Percentiles rank a stretch among this genome's conserved stretches.
phyloP scores from a whole-genome alignment of 2,329 filamentous ascomycete species.

The Fusarium decemcellulare region DNA sequence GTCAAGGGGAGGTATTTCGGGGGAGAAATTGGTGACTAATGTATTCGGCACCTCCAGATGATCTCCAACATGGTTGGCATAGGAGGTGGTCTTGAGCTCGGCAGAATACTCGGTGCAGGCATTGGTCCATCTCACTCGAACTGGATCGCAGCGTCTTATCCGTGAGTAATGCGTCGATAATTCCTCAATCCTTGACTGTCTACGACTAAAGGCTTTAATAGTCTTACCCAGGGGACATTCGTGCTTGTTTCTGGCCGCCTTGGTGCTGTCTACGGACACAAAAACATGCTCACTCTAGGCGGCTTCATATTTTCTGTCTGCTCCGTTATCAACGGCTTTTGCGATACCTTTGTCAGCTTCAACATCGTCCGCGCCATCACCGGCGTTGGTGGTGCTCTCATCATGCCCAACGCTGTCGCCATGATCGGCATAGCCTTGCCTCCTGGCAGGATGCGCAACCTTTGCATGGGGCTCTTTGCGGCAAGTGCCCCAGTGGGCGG shows the following conservation, averaged over 20 bases:
- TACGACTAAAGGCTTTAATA: constrained; percentile 16
- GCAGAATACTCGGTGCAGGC: constrained; percentile 15
- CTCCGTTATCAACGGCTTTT: constrained; percentile 61
- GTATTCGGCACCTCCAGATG: no score
- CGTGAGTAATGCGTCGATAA: neutral
- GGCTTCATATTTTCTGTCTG: constrained; percentile 62
- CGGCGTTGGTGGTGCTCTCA: constrained; percentile 62
- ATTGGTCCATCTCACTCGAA: constrained; percentile 19
- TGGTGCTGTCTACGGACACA: constrained; percentile 67
- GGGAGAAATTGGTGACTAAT: no score
- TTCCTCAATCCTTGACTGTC: rapidly evolving
- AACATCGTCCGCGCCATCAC: constrained; percentile 60
- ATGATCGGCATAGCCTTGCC: constrained; percentile 63
- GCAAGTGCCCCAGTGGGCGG: constrained; percentile 56
- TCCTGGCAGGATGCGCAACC: constrained; percentile 54
- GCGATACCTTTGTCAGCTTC: constrained; percentile 58
- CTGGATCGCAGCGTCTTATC: constrained; percentile 30
- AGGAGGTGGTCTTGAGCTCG: constrained; percentile 11
- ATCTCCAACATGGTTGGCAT: no score
- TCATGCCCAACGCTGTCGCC: constrained; percentile 68
- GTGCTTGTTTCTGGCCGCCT: constrained; percentile 66
- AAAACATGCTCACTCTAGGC: constrained; percentile 55
- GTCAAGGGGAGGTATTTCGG: no score
- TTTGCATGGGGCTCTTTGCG: constrained; percentile 36
- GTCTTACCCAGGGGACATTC: constrained; percentile 66